Percentiles rank a stretch among this genome's conserved stretches.
Evolutionary conservation across 2,329 filamentous ascomycete genomes (phyloP).

Genomic region (Exophiala alcalophila): DNA sequence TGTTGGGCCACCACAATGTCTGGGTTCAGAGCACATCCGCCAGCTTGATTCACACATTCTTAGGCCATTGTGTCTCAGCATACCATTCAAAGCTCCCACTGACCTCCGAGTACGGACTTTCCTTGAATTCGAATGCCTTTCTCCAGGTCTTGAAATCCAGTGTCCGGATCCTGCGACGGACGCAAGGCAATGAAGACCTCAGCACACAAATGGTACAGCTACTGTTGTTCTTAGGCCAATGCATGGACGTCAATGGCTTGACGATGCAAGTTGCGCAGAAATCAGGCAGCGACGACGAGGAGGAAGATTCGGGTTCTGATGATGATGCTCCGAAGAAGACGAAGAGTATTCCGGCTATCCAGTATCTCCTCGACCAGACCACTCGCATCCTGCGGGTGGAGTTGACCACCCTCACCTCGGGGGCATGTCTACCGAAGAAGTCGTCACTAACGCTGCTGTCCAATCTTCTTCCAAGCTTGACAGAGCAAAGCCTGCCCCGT

Average conservation of each 20-base stretch:
- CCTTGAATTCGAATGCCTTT: slow-evolving; percentile 64
- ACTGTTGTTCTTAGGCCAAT: slow-evolving; percentile 74
- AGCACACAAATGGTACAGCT: slow-evolving; percentile 77
- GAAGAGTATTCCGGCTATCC: slow-evolving; percentile 54
- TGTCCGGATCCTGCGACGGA: slow-evolving; percentile 59
- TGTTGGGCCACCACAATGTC: slow-evolving; percentile 68
- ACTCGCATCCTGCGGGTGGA: slow-evolving; percentile 77
- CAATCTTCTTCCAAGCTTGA: slow-evolving; percentile 63
- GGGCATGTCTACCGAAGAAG: slow-evolving; percentile 69
- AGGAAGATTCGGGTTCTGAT: slow-evolving; percentile 43
- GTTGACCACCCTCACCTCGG: slow-evolving; percentile 58
- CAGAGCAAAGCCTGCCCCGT: slow-evolving; percentile 52
- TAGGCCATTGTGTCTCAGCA: slow-evolving; percentile 69
- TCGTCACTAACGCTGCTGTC: slow-evolving; percentile 72
- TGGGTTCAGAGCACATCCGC: slow-evolving; percentile 75
- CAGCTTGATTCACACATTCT: slow-evolving; percentile 70
- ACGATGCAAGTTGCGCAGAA: slow-evolving; percentile 44
- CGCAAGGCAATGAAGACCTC: slow-evolving; percentile 68
- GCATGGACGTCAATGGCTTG: slow-evolving; percentile 58
- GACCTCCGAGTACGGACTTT: slow-evolving; percentile 67
- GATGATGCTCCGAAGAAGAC: slow-evolving; percentile 46
- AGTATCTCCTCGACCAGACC: slow-evolving; percentile 75
- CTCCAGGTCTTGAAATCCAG: slow-evolving; percentile 56
- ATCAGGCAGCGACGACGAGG: slow-evolving; percentile 41
- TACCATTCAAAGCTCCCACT: slow-evolving; percentile 58